Percentiles rank a stretch among this genome's conserved stretches.
These are phyloP conservation scores for Trichosporon ovoides DNA, from an alignment of 1,284 basidiomycete species.

Conservation along the genomic window DNA sequence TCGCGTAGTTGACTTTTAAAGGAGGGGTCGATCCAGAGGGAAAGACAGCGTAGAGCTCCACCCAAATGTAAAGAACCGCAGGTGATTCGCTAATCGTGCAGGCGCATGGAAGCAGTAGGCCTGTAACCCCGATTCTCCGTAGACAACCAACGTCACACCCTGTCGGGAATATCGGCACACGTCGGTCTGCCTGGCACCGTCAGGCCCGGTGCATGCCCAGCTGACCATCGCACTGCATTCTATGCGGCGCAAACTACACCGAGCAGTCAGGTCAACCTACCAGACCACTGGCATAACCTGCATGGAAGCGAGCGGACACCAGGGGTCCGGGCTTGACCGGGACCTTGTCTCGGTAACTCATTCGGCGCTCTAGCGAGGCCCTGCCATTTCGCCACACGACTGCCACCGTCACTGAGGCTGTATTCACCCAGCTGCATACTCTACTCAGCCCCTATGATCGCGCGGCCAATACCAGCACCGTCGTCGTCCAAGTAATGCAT, in stretches of 20 bases:
- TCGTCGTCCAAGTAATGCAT: too few relatives aligned
- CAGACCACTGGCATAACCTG: not conserved
- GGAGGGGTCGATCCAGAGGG: slow-evolving; percentile 4
- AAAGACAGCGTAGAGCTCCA: slow-evolving; percentile 1
- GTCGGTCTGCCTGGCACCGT: not conserved
- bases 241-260: too few relatives aligned
- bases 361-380: too few relatives aligned
- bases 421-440: too few relatives aligned
- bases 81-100: not conserved
- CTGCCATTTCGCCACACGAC: too few relatives aligned
- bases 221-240: not conserved
- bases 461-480: too few relatives aligned
- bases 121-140: slow-evolving; percentile 7
- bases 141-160: slow-evolving; percentile 4
- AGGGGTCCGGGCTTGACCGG: too few relatives aligned
- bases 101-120: not conserved
- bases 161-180: slow-evolving; percentile 5
- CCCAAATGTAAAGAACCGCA: not conserved
- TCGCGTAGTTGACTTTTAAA: slow-evolving; percentile 8
- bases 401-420: too few relatives aligned
- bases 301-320: not conserved
- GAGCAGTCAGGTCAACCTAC: not conserved
- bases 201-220: too few relatives aligned
- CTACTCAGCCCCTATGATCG: too few relatives aligned
- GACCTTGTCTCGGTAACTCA: too few relatives aligned